These are phyloP conservation scores for Allium sativum DNA, from an alignment of 106 monocot species.

Conservation along the genomic window DNA sequence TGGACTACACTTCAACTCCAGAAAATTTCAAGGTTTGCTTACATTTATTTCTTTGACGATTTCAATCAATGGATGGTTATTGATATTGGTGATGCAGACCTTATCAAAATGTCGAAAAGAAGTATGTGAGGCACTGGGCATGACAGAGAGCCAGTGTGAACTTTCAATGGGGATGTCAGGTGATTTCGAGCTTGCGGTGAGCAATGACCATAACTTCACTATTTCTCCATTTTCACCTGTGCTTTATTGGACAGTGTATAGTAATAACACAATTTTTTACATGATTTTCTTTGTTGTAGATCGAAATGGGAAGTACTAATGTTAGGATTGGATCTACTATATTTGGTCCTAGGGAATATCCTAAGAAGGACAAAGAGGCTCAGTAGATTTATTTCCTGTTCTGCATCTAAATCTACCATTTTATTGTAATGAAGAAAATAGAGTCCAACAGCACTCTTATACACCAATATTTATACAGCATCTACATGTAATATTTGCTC, in stretches of 20 bases:
- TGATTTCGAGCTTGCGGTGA: conserved; percentile 71
- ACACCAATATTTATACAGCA: too few species aligned
- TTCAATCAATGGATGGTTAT: too few species aligned
- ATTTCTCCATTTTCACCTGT: background rate
- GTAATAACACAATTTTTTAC: background rate
- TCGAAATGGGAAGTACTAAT: conserved; percentile 38
- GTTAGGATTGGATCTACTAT: conserved; percentile 38
- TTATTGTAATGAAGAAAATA: too few species aligned
- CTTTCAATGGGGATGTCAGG: conserved; percentile 79
- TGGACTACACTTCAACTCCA: conserved; percentile 85
- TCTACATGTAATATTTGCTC: too few species aligned
- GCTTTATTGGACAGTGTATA: background rate
- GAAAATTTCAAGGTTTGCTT: conserved; percentile 72
- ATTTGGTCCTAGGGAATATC: conserved; percentile 35
- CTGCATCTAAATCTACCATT: too few species aligned
- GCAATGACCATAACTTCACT: background rate
- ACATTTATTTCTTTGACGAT: too few species aligned
- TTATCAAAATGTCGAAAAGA: conserved; percentile 37
- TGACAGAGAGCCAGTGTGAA: conserved; percentile 57
- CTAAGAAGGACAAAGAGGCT: conserved; percentile 17
- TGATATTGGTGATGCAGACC: conserved; percentile 15
- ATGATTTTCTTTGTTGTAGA: conserved; percentile 9
- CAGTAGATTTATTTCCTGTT: too few species aligned
- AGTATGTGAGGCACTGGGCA: conserved; percentile 49
- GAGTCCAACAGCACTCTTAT: too few species aligned